Evolutionary conservation across 208 protist genomes (phyloP), one percentile per base, ranked within the genome.

Genomic region (Crithidia acanthocephali): DNA sequence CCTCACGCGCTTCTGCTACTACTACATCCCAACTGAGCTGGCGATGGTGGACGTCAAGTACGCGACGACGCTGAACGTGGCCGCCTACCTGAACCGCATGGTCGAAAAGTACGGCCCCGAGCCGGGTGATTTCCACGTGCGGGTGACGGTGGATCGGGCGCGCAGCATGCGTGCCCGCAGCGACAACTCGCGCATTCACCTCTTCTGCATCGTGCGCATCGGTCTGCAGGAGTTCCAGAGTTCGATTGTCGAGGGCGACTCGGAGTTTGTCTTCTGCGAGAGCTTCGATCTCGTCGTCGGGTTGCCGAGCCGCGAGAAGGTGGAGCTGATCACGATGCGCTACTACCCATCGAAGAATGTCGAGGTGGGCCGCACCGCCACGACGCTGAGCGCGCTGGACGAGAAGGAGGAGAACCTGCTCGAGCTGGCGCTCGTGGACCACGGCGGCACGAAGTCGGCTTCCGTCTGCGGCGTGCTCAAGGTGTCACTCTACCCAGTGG

Each of bases 91-190:
- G 40, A 64, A 75, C 50, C 77, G 75, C 32, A 77, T 94, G 63
- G 79, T 80, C 16, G 68, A 86, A 23, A 83, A 74, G 63, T 83
- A 94, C 79, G 91, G 91, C 27, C 88, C 88, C n/a, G 88, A 94
- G 72, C 87, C 91, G 2, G 81, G 83, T 6, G 64, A 82, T 0
- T 88, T 86, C 75, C 22, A 72, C 30, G 67, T 92, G 30, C 66
- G 67, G 15, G n/a, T 95, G 23, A 81, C 75, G 11, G 59, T 95
- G 0, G 57, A 83, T 30, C 81, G 82, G 55, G 87, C 82, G 67
- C 59, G 53, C 40, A 84, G 68, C 66, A 30, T 88, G 35, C 48
- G 40, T 15, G 11, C 71, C 25, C 58, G 65, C 37, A 30, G 52
- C 3, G 60, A 35, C 47, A 55, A 59, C 68, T 55, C 70, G 25